phyloP scores from a whole-genome alignment of 2,329 filamentous ascomycete species.

The Mycosphaerella sp. region DNA sequence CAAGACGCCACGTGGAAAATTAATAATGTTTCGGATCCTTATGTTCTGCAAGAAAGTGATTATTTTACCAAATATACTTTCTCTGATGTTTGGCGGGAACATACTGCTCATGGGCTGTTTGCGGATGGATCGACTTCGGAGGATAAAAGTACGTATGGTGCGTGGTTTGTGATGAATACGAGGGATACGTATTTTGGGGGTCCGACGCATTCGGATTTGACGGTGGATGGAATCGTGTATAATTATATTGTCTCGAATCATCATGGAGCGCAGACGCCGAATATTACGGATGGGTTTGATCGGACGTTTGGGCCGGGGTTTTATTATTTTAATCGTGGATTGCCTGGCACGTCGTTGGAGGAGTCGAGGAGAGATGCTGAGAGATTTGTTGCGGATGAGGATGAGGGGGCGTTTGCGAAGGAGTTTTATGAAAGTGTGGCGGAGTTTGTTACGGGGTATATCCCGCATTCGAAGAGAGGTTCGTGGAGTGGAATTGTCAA shows the following conservation, averaged over 20 bases:
- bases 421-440: constrained; percentile 60
- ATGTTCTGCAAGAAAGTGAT: constrained; percentile 50
- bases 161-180: constrained; percentile 60
- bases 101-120: constrained; percentile 52
- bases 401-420: constrained; percentile 47
- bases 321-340: constrained; percentile 57
- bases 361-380: constrained; percentile 50
- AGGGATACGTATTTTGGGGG: constrained; percentile 58
- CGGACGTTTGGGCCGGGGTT: constrained; percentile 59
- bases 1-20: constrained; percentile 61
- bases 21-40: constrained; percentile 48
- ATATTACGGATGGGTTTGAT: constrained; percentile 59
- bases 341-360: constrained; percentile 41
- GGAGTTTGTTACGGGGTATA: constrained; percentile 52
- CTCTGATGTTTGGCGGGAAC: constrained; percentile 52
- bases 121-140: constrained; percentile 47
- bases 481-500: constrained; percentile 46
- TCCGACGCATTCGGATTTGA: constrained; percentile 56
- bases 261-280: constrained; percentile 56
- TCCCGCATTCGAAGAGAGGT: constrained; percentile 48
- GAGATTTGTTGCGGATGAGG: constrained; percentile 40
- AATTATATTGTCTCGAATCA: constrained; percentile 60
- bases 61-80: constrained; percentile 65
- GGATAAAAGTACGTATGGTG: constrained; percentile 50
- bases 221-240: constrained; percentile 59